Evolutionary conservation across 139 green algal species (phyloP), one percentile per base, ranked within the genome.

Genomic region (Zygnema cylindricum): DNA sequence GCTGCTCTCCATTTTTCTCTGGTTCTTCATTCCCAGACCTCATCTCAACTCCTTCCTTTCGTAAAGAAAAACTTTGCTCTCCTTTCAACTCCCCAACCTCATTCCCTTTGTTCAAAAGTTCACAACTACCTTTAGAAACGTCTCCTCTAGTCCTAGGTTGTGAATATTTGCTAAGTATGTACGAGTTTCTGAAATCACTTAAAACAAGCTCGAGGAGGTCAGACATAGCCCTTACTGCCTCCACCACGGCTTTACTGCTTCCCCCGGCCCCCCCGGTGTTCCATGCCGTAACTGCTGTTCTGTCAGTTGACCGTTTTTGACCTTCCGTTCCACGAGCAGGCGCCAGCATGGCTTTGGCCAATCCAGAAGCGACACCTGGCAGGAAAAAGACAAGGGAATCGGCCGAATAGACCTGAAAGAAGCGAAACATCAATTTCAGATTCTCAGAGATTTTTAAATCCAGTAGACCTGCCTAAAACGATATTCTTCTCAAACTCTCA

Each of bases 331-430:
- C 77, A 2, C 36, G 35, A 32, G n/a, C 77, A 43, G 84, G 69
- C 33, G 69, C 33, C 42, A 90, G 85, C 76, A 63, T 25, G 32
- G 85, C 85, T 0, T 42, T 73, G 30, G 39, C 35, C 21, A 90
- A 63, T 0, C 85, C 85, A 35, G 76, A 86, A 54, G 79, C 76
- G 21, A 90, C 79, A 23, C 85, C 85, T 16, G 85, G 85, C 1
- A 90, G 85, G 85, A 90, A 90, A n/a, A 90, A 90, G 39, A 75
- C 85, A 1, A 90, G 85, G 1, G 85, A 39, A 43, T 86, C 85
- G 1, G 85, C 43, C 41, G 40, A 36, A 30, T 73, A 32, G 23
- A 82, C 82, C 23, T 81, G 73, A 16, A 40, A 81, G 21, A 22
- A 81, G 21, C 42, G 73, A 81, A 81, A 54, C n/a, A n/a, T n/a